These are phyloP conservation scores for Didymosphaeria variabile DNA, from an alignment of 2,329 filamentous ascomycete species.

Conservation along the genomic window DNA sequence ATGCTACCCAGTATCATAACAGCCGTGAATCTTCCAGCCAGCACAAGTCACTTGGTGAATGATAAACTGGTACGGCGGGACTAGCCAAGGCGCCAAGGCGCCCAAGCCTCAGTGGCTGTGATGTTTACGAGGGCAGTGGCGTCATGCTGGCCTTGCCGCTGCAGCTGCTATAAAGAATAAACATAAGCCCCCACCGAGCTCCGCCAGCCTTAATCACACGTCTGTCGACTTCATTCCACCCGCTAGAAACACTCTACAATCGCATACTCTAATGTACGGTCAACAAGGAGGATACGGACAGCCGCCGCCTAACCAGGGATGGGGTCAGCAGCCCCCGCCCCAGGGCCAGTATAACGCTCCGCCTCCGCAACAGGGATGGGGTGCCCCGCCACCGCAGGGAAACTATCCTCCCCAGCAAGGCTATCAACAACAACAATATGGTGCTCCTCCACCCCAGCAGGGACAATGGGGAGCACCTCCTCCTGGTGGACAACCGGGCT, in stretches of 20 bases:
- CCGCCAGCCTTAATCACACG: not conserved
- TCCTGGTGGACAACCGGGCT: conserved; percentile 23
- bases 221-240: not conserved
- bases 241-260: not conserved
- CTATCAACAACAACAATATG: conserved; percentile 19
- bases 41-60: not conserved
- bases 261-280: conserved; percentile 18
- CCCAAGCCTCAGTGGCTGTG: conserved; percentile 3
- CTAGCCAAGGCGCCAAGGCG: not conserved
- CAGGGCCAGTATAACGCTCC: conserved; percentile 44
- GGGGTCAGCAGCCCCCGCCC: conserved; percentile 44
- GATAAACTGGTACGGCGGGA: not conserved
- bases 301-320: conserved; percentile 12
- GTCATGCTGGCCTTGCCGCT: not conserved
- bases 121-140: not conserved
- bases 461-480: conserved; percentile 9
- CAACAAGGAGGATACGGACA: conserved; percentile 37
- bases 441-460: conserved; percentile 23
- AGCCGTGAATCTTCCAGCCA: not conserved
- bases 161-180: not conserved
- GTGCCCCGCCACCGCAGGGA: conserved; percentile 1
- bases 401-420: conserved; percentile 26
- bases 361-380: conserved; percentile 20
- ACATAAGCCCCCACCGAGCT: not conserved
- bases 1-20: not conserved